Conservation (phyloP, 1,139 yeast genomes). For the Scheffersomyces segobiensis region DNA sequence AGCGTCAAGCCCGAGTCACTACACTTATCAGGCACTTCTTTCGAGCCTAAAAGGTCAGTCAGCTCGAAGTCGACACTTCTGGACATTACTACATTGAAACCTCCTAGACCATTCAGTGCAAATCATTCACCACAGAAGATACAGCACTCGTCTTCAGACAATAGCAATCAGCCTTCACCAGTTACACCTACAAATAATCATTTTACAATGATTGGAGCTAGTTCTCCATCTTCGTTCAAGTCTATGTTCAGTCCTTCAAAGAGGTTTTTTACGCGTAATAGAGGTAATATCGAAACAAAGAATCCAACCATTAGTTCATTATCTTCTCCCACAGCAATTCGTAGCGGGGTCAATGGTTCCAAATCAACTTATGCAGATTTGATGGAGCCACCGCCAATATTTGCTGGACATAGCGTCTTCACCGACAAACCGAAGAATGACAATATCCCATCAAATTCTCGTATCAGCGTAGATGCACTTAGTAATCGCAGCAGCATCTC, state of each 20-base stretch:
- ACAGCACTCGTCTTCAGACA: slow-evolving; percentile 7
- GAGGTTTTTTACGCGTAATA: slow-evolving; percentile 27
- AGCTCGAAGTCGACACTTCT: background rate
- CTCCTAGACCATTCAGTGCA: background rate
- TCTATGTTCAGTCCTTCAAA: slow-evolving; percentile 36
- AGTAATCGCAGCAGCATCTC: background rate
- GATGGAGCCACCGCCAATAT: slow-evolving; percentile 41
- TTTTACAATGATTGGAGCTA: slow-evolving; percentile 34
- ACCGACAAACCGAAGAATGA: background rate
- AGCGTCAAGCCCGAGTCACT: slow-evolving; percentile 6
- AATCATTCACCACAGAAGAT: slow-evolving; percentile 8
- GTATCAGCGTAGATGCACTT: background rate
- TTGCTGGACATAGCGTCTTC: slow-evolving; percentile 11
- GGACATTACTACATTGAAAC: background rate
- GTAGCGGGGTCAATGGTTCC: background rate
- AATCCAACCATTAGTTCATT: slow-evolving; percentile 39
- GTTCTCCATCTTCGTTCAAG: slow-evolving; percentile 32
- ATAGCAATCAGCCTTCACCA: slow-evolving; percentile 13
- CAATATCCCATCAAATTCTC: background rate
- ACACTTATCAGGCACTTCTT: background rate
- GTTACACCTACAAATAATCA: slow-evolving; percentile 22
- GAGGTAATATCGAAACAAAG: slow-evolving; percentile 9
- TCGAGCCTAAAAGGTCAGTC: background rate
- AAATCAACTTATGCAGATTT: slow-evolving; percentile 22
- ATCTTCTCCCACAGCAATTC: slow-evolving; percentile 22